phyloP scores from a whole-genome alignment of 179 eudicot species.

The Gypsophila paniculata region DNA sequence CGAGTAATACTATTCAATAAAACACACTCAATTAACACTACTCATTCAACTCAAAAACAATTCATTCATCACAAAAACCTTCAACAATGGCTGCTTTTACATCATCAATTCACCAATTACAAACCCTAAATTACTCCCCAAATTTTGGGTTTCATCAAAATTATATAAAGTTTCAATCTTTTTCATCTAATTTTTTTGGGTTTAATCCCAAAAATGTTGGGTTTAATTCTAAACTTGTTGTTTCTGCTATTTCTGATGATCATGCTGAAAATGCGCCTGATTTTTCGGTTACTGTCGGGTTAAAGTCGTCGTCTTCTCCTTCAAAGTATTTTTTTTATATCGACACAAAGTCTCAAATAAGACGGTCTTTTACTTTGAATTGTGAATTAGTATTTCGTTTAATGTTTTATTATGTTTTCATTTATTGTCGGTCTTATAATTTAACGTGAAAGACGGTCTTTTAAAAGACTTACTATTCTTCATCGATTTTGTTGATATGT shows the following conservation, averaged over 20 bases:
- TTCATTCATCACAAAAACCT: background rate
- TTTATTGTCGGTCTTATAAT: no score
- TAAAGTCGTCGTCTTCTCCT: conserved; percentile 16
- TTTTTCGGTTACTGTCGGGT: conserved; percentile 13
- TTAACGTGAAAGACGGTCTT: no score
- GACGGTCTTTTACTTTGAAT: no score
- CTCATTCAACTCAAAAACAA: no score
- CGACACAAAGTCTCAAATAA: no score
- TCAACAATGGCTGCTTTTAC: conserved; percentile 29
- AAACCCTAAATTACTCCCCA: background rate
- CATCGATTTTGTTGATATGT: background rate
- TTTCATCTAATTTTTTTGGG: conserved; percentile 13
- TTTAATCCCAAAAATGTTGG: conserved; percentile 21
- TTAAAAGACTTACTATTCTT: background rate
- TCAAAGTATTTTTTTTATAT: conserved; percentile 25
- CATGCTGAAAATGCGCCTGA: conserved; percentile 16
- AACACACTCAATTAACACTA: no score
- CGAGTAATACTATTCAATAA: no score
- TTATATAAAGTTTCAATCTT: background rate
- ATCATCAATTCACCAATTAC: conserved; percentile 19
- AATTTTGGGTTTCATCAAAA: background rate
- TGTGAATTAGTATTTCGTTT: no score
- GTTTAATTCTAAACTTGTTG: conserved; percentile 21
- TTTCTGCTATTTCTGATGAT: conserved; percentile 26
- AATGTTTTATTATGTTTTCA: no score